Conservation (phyloP, 805 yeast species). For the Pichia pseudocactophila region DNA sequence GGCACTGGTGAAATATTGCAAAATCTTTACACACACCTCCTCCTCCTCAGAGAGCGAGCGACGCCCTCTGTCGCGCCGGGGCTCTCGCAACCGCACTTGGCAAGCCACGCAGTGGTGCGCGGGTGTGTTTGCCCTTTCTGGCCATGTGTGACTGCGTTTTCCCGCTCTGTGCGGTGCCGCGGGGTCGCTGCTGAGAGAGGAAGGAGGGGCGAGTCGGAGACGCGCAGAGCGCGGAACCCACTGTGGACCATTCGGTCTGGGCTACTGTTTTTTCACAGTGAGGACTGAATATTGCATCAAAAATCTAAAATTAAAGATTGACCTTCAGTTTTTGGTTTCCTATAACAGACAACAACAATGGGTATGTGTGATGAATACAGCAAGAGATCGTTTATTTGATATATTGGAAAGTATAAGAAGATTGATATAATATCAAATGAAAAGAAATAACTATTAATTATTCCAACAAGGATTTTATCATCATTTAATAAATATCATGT, state of each 20-base stretch:
- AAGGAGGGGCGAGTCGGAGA: neutral
- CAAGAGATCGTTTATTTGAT: neutral
- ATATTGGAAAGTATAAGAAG: too few relatives aligned
- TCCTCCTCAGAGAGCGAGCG: too few relatives aligned
- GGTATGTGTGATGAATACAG: conserved; percentile 7
- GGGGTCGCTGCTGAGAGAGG: neutral
- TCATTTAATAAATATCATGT: too few relatives aligned
- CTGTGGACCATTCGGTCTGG: neutral
- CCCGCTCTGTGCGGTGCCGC: neutral
- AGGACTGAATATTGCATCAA: neutral
- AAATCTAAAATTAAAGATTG: neutral
- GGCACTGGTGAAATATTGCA: neutral
- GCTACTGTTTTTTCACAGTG: neutral
- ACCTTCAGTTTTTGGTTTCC: neutral
- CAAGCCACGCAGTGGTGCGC: too few relatives aligned
- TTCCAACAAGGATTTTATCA: too few relatives aligned
- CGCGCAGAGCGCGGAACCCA: neutral
- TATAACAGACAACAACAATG: conserved; percentile 11
- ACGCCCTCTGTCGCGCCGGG: neutral
- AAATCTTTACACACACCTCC: neutral
- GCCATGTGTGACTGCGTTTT: conserved; percentile 2
- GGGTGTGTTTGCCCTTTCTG: neutral
- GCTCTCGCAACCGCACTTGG: too few relatives aligned
- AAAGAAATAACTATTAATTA: too few relatives aligned
- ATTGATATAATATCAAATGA: too few relatives aligned